A percentile compares a stretch with the other conserved stretches of the same genome.
Conservation (phyloP, 257 asterid species). For the Solanum peruvianum region DNA sequence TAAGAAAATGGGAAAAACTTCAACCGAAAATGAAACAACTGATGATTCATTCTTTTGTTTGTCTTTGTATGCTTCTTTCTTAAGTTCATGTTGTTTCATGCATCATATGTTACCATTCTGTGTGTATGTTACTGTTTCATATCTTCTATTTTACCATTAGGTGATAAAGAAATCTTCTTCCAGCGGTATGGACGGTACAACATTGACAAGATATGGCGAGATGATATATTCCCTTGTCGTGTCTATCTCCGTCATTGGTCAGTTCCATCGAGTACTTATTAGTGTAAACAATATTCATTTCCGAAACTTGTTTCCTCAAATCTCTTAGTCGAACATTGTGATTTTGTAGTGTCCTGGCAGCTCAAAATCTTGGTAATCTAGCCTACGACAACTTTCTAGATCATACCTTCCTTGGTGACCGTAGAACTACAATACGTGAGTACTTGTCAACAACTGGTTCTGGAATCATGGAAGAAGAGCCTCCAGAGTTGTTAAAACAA, state of each 20-base stretch:
- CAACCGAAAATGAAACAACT: neutral
- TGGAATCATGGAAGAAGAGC: slow-evolving; percentile 90
- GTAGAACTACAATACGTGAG: slow-evolving; percentile 70
- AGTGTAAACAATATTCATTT: neutral
- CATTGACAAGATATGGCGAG: slow-evolving; percentile 69
- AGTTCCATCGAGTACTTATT: slow-evolving; percentile 11
- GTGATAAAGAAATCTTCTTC: slow-evolving; percentile 42
- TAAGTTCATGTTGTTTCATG: neutral
- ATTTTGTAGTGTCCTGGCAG: slow-evolving; percentile 79
- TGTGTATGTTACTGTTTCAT: neutral
- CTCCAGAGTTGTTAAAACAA: slow-evolving; percentile 49
- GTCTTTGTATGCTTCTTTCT: neutral
- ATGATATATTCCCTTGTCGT: slow-evolving; percentile 89
- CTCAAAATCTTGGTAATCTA: slow-evolving; percentile 57
- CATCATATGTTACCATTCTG: neutral
- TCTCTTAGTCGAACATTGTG: neutral
- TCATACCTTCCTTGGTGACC: slow-evolving; percentile 82
- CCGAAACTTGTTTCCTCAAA: neutral
- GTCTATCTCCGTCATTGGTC: slow-evolving; percentile 92
- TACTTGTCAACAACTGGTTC: slow-evolving; percentile 56
- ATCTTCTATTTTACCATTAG: slow-evolving; percentile 24
- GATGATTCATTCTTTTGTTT: neutral
- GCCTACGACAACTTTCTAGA: slow-evolving; percentile 73
- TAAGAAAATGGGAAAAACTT: neutral
- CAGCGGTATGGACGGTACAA: slow-evolving; percentile 55